A percentile compares a stretch with the other conserved stretches of the same genome.
Conservation (phyloP, 257 asterid genomes). For the Prunella vulgaris region DNA sequence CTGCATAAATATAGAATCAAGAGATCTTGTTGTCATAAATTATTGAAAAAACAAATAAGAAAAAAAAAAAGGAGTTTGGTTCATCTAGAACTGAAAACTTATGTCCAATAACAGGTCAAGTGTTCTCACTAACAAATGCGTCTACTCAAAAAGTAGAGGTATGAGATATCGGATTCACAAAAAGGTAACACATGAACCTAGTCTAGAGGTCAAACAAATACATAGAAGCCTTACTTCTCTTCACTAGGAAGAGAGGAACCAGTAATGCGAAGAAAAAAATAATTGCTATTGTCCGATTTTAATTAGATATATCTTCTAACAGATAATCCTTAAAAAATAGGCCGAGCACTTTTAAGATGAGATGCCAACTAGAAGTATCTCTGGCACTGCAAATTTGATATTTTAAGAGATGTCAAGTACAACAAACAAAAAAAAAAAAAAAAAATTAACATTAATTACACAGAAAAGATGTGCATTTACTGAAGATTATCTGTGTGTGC, state of each 20-base stretch:
- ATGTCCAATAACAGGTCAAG: not conserved
- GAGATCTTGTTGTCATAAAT: conserved; percentile 12
- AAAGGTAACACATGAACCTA: too few species aligned
- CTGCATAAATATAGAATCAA: conserved; percentile 30
- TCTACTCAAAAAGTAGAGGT: not conserved
- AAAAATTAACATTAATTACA: not conserved
- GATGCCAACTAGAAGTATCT: conserved; percentile 3
- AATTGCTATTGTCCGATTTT: not conserved
- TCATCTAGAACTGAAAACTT: not conserved
- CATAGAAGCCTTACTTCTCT: too few species aligned
- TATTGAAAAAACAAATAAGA: not conserved
- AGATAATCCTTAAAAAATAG: too few species aligned
- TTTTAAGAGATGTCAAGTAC: conserved; percentile 5
- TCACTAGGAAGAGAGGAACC: not conserved
- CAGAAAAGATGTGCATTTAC: not conserved
- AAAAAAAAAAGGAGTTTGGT: not conserved
- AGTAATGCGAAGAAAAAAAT: not conserved
- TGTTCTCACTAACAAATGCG: not conserved
- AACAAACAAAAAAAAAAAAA: not conserved
- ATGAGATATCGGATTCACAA: not conserved
- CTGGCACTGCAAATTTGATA: not conserved
- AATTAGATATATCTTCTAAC: too few species aligned
- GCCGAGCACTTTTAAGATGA: not conserved
- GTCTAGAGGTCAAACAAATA: too few species aligned
- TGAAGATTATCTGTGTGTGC: not conserved